Evolutionary conservation across 2,329 filamentous ascomycete species (phyloP).

Genomic region (Sclerotinia spermophila): DNA sequence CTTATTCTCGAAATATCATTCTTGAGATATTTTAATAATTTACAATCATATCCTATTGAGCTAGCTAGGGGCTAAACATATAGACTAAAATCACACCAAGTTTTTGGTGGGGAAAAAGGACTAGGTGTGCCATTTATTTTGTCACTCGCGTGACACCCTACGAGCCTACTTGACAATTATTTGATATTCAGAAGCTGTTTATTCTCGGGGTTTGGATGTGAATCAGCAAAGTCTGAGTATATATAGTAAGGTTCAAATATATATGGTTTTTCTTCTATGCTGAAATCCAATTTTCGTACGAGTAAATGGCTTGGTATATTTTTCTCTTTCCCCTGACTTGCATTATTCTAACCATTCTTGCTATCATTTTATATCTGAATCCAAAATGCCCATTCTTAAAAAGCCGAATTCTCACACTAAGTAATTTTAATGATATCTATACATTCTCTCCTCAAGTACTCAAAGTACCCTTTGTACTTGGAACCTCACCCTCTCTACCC

Average conservation of each 20-base stretch:
- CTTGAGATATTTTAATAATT: too few species aligned
- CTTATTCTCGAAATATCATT: too few species aligned
- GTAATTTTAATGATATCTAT: not conserved
- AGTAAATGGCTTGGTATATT: not conserved
- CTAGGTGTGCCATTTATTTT: too few species aligned
- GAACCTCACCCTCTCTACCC: slow-evolving; percentile 85
- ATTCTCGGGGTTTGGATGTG: not conserved
- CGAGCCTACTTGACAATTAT: not conserved
- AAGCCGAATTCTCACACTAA: not conserved
- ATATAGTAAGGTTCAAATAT: too few species aligned
- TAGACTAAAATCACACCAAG: too few species aligned
- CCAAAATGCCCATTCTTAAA: not conserved
- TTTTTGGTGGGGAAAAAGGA: too few species aligned
- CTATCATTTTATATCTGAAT: not conserved
- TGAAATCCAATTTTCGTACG: not conserved
- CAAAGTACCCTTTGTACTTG: slow-evolving; percentile 93
- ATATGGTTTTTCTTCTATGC: not conserved
- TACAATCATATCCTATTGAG: too few species aligned
- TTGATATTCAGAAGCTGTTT: not conserved
- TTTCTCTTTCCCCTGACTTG: not conserved
- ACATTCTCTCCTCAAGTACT: slow-evolving; percentile 45
- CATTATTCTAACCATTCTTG: not conserved
- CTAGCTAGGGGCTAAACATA: too few species aligned
- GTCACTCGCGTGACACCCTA: too few species aligned
- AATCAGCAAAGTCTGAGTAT: not conserved